Evolutionary conservation across 108 stramenopile genomes (phyloP), one percentile per base, ranked within the genome.

Genomic region (Cyclotella cryptica): DNA sequence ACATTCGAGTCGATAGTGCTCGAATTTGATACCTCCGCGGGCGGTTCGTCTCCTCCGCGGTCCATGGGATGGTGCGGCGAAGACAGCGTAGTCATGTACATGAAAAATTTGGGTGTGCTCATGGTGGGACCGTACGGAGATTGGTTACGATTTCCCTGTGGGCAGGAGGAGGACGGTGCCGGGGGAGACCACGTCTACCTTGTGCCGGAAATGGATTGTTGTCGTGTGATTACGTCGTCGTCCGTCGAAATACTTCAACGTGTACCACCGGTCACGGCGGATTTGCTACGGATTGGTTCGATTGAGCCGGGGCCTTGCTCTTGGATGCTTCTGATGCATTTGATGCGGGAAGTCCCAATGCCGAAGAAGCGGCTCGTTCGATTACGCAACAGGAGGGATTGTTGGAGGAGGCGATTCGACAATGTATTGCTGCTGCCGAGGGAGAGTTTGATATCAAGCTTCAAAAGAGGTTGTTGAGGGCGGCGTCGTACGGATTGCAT

Each of bases 51-150:
- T 14, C 84, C 91, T 15, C 93, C 93, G 2, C 41, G 85, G 64
- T 88, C 88, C 35, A 93, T 97, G 89, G 75, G 87, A 63, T 97
- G 97, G 97, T 98, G 98, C 66, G 98, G 98, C 54, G 93, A 97
- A 75, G 98, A 98, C 78, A 87, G 92, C 61, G 96, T 98, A 10
- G 95, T 96, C 15, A 71, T 97, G 29, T 94, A 97, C 69, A 98
- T 96, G 94, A 93, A 89, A 45, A 95, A 96, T 29, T 69, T 97
- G 81, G 98, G 97, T 10, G 83, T 97, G 40, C 77, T 97, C 26
- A 92, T 98, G 89, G 97, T 98, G 4, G 98, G 98, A 4, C 97
- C 97, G 1, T 97, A 96, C 76, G 98, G 98, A 19, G 97, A 98
- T 78, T 98, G 95, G 94, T 71, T 96, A 62, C 88, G 94, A 39